Percentiles rank a stretch among this genome's conserved stretches.
Evolutionary conservation across 2,329 filamentous ascomycete species (phyloP).

Genomic region (Uncinocarpus reesii): DNA sequence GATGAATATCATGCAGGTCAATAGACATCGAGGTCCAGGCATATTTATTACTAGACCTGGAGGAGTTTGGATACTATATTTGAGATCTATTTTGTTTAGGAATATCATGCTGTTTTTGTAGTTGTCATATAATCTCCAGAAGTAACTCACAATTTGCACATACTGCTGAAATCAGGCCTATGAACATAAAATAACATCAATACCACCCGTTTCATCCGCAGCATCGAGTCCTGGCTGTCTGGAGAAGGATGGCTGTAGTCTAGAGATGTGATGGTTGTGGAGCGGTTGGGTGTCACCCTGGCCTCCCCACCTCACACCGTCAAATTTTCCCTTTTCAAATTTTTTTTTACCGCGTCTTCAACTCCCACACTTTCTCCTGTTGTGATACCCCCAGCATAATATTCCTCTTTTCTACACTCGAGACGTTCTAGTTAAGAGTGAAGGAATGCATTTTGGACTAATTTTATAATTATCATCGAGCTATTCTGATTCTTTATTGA

Average conservation of each 20-base stretch:
- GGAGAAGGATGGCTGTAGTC: no score
- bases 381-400: slow-evolving; percentile 2
- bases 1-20: neutral
- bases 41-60: neutral
- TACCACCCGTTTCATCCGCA: no score
- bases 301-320: slow-evolving; percentile 8
- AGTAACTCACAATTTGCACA: no score
- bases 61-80: neutral
- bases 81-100: neutral
- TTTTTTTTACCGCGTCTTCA: neutral
- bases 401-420: neutral
- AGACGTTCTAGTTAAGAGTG: neutral
- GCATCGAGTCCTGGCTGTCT: no score
- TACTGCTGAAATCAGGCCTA: no score
- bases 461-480: no score
- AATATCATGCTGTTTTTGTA: neutral
- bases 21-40: neutral
- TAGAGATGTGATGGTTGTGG: neutral
- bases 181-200: no score
- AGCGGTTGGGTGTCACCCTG: neutral
- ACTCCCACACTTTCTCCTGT: slow-evolving; percentile 7
- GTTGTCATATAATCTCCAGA: no score
- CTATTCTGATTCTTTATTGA: slow-evolving; percentile 19
- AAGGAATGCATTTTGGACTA: neutral
- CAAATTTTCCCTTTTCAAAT: slow-evolving; percentile 10